Evolutionary conservation across 2,329 filamentous ascomycete species (phyloP), one percentile per base, ranked within the genome.

Genomic region (Aureobasidium mangrovei): DNA sequence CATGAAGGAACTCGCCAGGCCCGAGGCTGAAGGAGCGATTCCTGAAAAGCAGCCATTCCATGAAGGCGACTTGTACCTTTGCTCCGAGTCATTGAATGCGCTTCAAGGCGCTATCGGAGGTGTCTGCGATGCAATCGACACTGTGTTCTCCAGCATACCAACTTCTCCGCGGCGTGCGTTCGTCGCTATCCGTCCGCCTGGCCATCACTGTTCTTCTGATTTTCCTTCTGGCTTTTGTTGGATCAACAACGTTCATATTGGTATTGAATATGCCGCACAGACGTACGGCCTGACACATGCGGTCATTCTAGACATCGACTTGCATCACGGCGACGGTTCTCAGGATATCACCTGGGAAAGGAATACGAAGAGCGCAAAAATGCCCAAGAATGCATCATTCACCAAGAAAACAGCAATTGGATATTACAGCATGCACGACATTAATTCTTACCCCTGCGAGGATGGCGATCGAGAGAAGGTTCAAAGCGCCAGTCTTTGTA

Each of bases 371-470:
- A 81, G 85, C 39, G 68, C 74, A 3, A 74, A 72, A 12, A 74
- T 84, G 39, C 69, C 81, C 5, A 90, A 86, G 68, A 91, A 88
- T 64, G 82, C 84, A 0, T 77, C 85, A 0, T 74, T 78, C 31
- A 86, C 85, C 77, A 91, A 91, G 72, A 93, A 88, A 73, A 84
- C 85, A 0, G 84, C 86, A 0, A 93, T 97, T 62, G 93, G 91
- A 7, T 98, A 98, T 67, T 97, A 95, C 69, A 96, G 91, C 67
- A 69, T 98, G 41, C 93, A 98, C 68, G 93, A 98, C 65, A 96
- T 98, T 73, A 97, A 98, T 70, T 97, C 91, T 0, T 98, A 94
- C 65, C 93, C 94, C 0, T 98, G 93, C 67, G 93, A 98, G 68
- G 81, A 80, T 66, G 93, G 91, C n/a, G 91, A 97, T 58, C 82